Conservation (phyloP, 805 yeast genomes). For the Yarrowia divulgata region DNA sequence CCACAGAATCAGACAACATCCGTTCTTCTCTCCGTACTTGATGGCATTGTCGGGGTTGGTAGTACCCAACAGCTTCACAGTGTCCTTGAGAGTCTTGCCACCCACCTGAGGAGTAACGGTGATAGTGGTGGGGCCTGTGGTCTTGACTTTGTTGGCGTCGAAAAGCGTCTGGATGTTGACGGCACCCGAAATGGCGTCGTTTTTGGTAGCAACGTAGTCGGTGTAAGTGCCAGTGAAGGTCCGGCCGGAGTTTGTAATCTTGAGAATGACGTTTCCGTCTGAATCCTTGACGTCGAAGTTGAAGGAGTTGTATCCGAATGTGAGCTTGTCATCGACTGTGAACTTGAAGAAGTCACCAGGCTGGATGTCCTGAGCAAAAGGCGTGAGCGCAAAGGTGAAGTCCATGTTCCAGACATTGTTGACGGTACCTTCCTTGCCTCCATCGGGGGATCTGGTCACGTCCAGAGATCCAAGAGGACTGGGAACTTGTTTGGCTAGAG, state of each 20-base stretch:
- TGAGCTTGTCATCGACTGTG: constrained; percentile 8
- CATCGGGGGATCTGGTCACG: not conserved
- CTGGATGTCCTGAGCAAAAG: constrained; percentile 6
- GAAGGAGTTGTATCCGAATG: not conserved
- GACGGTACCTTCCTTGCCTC: not conserved
- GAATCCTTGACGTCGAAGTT: constrained; percentile 29
- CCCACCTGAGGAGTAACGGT: constrained; percentile 5
- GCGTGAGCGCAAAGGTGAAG: constrained; percentile 19
- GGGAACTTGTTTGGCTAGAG: constrained; percentile 23
- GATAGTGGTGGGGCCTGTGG: constrained; percentile 5
- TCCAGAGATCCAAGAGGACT: constrained; percentile 4
- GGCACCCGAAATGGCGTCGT: constrained; percentile 4
- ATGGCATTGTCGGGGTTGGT: not conserved
- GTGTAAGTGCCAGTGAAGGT: constrained; percentile 19
- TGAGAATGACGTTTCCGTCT: constrained; percentile 12
- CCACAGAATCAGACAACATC: constrained; percentile 8
- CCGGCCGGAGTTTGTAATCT: constrained; percentile 5
- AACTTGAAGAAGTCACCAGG: constrained; percentile 31
- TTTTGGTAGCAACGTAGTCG: constrained; percentile 21
- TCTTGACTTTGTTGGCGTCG: constrained; percentile 14
- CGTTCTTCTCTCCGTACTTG: constrained; percentile 13
- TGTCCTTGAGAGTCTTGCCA: not conserved
- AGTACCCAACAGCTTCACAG: not conserved
- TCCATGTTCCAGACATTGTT: constrained; percentile 19
- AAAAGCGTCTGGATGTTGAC: constrained; percentile 13